Conservation (phyloP, 805 yeast genomes). For the Metschnikowia santaceciliae region DNA sequence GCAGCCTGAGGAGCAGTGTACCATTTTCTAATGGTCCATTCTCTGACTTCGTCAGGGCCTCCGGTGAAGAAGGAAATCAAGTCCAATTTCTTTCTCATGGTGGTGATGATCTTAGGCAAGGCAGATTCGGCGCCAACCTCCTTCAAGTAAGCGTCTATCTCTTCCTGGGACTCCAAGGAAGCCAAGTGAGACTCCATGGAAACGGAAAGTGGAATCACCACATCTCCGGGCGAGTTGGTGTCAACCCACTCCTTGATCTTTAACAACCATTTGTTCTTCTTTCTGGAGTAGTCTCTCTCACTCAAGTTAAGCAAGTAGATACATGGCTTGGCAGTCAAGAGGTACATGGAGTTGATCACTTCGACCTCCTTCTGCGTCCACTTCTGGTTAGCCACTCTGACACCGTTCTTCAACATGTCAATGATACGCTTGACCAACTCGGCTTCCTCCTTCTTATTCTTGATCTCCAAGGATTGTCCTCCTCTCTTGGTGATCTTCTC, state of each 20-base stretch:
- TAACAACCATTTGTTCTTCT: constrained; percentile 81
- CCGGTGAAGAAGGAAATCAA: constrained; percentile 84
- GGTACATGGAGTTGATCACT: constrained; percentile 75
- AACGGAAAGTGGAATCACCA: constrained; percentile 90
- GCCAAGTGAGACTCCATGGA: constrained; percentile 73
- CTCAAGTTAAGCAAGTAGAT: constrained; percentile 88
- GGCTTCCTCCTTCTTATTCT: constrained; percentile 83
- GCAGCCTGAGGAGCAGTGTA: constrained; percentile 87
- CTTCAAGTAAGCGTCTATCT: constrained; percentile 58
- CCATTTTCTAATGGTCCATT: constrained; percentile 81
- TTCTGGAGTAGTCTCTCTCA: constrained; percentile 82
- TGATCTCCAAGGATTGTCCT: constrained; percentile 84
- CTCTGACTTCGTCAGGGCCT: constrained; percentile 79
- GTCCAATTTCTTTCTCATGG: constrained; percentile 64
- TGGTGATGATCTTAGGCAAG: constrained; percentile 73
- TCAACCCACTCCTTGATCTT: constrained; percentile 90
- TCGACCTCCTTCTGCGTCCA: constrained; percentile 94
- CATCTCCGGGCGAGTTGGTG: constrained; percentile 74
- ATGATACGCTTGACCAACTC: constrained; percentile 71
- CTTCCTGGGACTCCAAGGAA: constrained; percentile 58
- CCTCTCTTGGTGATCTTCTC: constrained; percentile 82
- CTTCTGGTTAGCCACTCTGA: constrained; percentile 78
- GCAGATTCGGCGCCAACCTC: constrained; percentile 68
- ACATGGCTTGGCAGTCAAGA: constrained; percentile 93
- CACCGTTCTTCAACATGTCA: constrained; percentile 73